Conservation (phyloP, 2,329 filamentous ascomycete species). For the Xenoacremonium recifei region DNA sequence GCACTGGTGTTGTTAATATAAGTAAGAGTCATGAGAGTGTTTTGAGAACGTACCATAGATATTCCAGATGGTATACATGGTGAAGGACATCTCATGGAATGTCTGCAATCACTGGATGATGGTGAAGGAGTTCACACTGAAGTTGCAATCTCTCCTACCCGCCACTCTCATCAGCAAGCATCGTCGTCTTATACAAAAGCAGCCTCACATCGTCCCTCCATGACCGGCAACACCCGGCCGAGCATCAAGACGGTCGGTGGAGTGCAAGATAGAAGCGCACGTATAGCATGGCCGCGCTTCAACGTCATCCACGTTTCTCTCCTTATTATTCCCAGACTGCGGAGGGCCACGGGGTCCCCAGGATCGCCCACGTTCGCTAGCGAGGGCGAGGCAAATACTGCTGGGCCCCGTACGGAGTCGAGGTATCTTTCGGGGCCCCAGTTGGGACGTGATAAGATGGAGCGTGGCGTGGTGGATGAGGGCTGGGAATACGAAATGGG, state of each 20-base stretch:
- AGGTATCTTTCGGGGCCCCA: neutral
- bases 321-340: constrained; percentile 6
- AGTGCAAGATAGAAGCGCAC: constrained; percentile 28
- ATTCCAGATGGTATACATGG: constrained; percentile 36
- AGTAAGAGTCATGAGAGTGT: neutral
- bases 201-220: neutral
- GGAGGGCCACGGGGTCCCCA: constrained; percentile 17
- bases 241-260: neutral
- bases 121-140: neutral
- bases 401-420: constrained; percentile 1
- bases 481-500: neutral
- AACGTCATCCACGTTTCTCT: constrained; percentile 17
- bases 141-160: neutral
- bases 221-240: neutral
- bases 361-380: constrained; percentile 17
- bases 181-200: neutral
- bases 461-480: neutral
- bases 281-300: constrained; percentile 15
- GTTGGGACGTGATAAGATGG: constrained; percentile 10
- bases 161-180: neutral
- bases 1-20: constrained; percentile 22
- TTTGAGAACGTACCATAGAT: constrained; percentile 30
- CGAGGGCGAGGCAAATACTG: constrained; percentile 3
- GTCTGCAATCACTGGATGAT: neutral
- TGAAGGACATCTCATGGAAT: constrained; percentile 8